A percentile compares a stretch with the other conserved stretches of the same genome.
These are phyloP conservation scores for Mycotypha africana DNA, from an alignment of 371 early-diverging fungal genomes.

Conservation along the genomic window DNA sequence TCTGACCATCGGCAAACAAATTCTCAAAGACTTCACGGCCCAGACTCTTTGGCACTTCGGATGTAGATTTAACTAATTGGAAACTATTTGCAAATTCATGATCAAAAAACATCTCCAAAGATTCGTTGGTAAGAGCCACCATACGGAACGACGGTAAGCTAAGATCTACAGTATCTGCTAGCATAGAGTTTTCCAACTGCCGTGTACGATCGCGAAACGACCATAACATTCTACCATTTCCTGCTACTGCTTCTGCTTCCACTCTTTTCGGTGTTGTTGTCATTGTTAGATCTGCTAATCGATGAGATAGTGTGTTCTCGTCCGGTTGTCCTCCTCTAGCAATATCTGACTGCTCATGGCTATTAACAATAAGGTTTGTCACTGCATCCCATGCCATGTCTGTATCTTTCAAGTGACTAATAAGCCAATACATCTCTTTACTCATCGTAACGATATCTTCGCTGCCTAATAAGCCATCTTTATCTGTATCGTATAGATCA, in stretches of 20 bases:
- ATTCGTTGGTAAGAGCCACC: constrained; percentile 60
- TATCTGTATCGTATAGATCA: constrained; percentile 66
- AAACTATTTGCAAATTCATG: constrained; percentile 60
- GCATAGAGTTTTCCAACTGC: constrained; percentile 19
- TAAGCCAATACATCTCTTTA: constrained; percentile 73
- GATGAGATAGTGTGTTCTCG: constrained; percentile 6
- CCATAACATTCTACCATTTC: no score
- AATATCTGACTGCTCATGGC: constrained; percentile 51
- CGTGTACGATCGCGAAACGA: constrained; percentile 12
- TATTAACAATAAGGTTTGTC: constrained; percentile 17
- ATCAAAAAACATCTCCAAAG: constrained; percentile 63
- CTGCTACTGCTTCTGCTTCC: not conserved
- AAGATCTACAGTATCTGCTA: constrained; percentile 14
- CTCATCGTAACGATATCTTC: constrained; percentile 77
- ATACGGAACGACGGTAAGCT: constrained; percentile 39
- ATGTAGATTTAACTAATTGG: constrained; percentile 52
- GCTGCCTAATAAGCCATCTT: constrained; percentile 56
- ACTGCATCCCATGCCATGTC: constrained; percentile 25
- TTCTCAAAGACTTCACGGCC: constrained; percentile 53
- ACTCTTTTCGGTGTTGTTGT: not conserved
- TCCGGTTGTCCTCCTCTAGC: constrained; percentile 19
- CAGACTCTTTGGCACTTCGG: constrained; percentile 36
- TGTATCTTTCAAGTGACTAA: constrained; percentile 10
- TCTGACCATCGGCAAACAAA: constrained; percentile 46
- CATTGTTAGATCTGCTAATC: constrained; percentile 18